A percentile compares a stretch with the other conserved stretches of the same genome.
phyloP scores from a whole-genome alignment of 208 protist genomes.

The Porcisia hertigi region DNA sequence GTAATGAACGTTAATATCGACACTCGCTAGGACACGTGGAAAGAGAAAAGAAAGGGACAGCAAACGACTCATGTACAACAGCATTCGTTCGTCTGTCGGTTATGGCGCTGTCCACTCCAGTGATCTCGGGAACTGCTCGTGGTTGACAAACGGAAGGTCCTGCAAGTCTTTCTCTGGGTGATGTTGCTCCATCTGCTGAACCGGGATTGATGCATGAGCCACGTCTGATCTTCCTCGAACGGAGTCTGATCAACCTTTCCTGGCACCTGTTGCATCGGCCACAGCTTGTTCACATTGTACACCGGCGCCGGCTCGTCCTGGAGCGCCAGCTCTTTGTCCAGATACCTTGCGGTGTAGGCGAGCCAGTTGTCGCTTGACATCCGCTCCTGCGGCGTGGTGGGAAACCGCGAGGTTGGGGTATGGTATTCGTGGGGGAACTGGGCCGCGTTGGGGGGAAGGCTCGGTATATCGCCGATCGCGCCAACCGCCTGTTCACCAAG shows the following conservation, averaged over 20 bases:
- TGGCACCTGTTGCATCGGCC: slow-evolving; percentile 88
- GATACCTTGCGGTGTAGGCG: slow-evolving; percentile 80
- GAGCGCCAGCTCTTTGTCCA: slow-evolving; percentile 78
- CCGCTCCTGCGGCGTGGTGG: slow-evolving; percentile 56
- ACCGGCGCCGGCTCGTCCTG: slow-evolving; percentile 55
- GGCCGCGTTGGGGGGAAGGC: slow-evolving; percentile 63
- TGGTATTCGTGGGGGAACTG: slow-evolving; percentile 89
- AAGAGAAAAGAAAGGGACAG: background rate
- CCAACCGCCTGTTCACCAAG: slow-evolving; percentile 50
- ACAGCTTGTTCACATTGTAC: slow-evolving; percentile 88
- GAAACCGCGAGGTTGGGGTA: slow-evolving; percentile 75
- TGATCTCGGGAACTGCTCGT: slow-evolving; percentile 89
- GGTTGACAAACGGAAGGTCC: slow-evolving; percentile 87
- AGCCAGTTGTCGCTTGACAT: slow-evolving; percentile 67
- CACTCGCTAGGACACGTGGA: background rate
- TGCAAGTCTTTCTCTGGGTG: slow-evolving; percentile 87
- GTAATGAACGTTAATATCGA: background rate
- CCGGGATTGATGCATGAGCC: slow-evolving; percentile 84
- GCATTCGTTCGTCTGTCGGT: background rate
- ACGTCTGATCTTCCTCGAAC: slow-evolving; percentile 91
- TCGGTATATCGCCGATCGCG: slow-evolving; percentile 42
- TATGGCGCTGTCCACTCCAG: slow-evolving; percentile 88
- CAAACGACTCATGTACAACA: background rate
- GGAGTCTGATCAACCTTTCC: slow-evolving; percentile 87
- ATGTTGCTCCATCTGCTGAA: slow-evolving; percentile 85